A percentile compares a stretch with the other conserved stretches of the same genome.
Conservation (phyloP, 805 yeast genomes). For the Lipomyces yamanashiensis region DNA sequence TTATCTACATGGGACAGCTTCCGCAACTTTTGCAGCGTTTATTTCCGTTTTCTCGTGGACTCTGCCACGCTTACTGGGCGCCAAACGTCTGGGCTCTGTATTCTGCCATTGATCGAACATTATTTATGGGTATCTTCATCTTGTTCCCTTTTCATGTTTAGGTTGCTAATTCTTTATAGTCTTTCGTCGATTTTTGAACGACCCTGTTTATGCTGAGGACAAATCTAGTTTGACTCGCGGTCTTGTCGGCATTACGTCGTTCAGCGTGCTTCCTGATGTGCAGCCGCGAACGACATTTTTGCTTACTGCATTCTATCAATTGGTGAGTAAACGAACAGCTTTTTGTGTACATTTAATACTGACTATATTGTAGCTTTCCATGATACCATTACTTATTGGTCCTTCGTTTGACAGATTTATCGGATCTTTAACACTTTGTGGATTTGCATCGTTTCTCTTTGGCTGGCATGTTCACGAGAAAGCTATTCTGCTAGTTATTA, state of each 20-base stretch:
- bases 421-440: slow-evolving; percentile 86
- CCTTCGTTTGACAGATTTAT: slow-evolving; percentile 80
- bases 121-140: slow-evolving; percentile 43
- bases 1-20: slow-evolving; percentile 61
- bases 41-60: slow-evolving; percentile 92
- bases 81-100: slow-evolving; percentile 97
- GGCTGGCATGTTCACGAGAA: slow-evolving; percentile 99
- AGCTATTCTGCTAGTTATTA: slow-evolving; percentile 85
- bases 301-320: slow-evolving; percentile 82
- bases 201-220: slow-evolving; percentile 16
- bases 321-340: slow-evolving; percentile 47
- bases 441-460: slow-evolving; percentile 85
- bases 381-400: slow-evolving; percentile 49
- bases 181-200: slow-evolving; percentile 15
- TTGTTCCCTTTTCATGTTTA: not conserved
- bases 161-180: slow-evolving; percentile 4
- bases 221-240: slow-evolving; percentile 64
- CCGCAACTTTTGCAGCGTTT: slow-evolving; percentile 70
- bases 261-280: slow-evolving; percentile 78
- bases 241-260: slow-evolving; percentile 86
- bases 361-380: slow-evolving; percentile 13
- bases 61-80: slow-evolving; percentile 99
- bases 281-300: slow-evolving; percentile 77
- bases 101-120: slow-evolving; percentile 75
- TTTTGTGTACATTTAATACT: not conserved